Percentiles rank a stretch among this genome's conserved stretches.
phyloP scores from a whole-genome alignment of 1,284 basidiomycete species.

The Peniophora sp. region DNA sequence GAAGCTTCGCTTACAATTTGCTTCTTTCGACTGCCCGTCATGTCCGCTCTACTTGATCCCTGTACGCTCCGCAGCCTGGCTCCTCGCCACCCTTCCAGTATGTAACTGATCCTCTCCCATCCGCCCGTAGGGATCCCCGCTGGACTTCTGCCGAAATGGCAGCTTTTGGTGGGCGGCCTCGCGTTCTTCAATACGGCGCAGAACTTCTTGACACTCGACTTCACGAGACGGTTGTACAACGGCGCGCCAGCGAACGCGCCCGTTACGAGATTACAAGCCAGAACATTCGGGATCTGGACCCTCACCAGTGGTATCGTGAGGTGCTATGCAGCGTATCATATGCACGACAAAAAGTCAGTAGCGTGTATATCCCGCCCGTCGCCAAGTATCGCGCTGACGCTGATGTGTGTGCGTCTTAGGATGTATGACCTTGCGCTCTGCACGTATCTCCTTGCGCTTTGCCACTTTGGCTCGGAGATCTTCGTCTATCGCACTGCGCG shows the following conservation, averaged over 20 bases:
- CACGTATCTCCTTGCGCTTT: conserved; percentile 85
- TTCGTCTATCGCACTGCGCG: conserved; percentile 78
- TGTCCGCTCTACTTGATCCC: no score
- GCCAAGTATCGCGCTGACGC: conserved; percentile 4
- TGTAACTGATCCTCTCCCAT: no score
- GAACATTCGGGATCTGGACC: conserved; percentile 88
- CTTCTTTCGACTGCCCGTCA: no score
- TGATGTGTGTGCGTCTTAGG: conserved; percentile 31
- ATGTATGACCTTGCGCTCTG: conserved; percentile 84
- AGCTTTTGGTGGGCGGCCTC: conserved; percentile 67
- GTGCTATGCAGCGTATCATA: conserved; percentile 81
- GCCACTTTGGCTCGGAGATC: conserved; percentile 84
- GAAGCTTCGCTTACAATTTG: no score
- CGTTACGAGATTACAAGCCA: conserved; percentile 82
- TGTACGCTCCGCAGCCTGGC: no score
- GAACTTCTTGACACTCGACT: conserved; percentile 69
- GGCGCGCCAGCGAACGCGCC: conserved; percentile 32
- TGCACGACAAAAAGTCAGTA: conserved; percentile 76
- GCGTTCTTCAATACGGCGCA: conserved; percentile 83
- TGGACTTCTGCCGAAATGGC: conserved; percentile 82
- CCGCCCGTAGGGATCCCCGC: conserved; percentile 36
- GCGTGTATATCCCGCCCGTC: conserved; percentile 23
- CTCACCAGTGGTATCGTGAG: conserved; percentile 76
- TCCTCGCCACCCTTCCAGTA: no score
- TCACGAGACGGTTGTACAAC: conserved; percentile 75